Base-by-base conservation (phyloP, 2,329 filamentous ascomycete genomes). In the Acrodontium crateriforme region DNA sequence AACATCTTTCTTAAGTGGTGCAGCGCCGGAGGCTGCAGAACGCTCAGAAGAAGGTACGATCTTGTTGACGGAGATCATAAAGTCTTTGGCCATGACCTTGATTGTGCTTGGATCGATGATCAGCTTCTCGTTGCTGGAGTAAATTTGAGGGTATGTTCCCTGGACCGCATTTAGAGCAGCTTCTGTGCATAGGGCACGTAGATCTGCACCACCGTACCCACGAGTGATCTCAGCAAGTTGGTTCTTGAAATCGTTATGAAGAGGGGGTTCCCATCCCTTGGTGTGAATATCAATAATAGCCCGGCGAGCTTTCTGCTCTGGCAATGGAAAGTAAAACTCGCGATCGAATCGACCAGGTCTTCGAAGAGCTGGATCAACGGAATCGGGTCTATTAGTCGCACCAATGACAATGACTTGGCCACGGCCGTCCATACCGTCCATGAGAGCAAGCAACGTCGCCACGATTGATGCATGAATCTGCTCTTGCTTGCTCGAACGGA, bases 381-480 rank as follows among this genome's bases (percentile, higher is more conserved):
- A 92, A 54, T 95, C 87, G 1, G 89, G 87, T 39, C 87, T 74
- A 53, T 98, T 98, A 32, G 87, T 98, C n/a, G 89, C 89, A 40
- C 89, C 89, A 46, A 98, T 95, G 18, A 98, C 85, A 50, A 98
- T 92, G 35, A 98, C 89, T 55, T 98, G 89, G 16, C 87, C 87
- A 51, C 85, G 77, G n/a, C 84, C 85, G 47, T 94, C 87, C 85
- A 94, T 94, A 38, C 85, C 85, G 54, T 94, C 85, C 85, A 94
- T 94, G 45, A 94, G 58, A 1, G 85, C 85, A 34, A 94, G 63
- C n/a, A 94, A 60, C 1, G 85, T 94, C 2, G 85, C 91, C 9
- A 94, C 87, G 39, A 98, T 98, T 2, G 87, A 95, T 5, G 89
- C 84, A 55, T 98, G 89, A 34, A 95, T 95, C 56, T 98, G 89